Base-by-base conservation (phyloP, 352 stramenopile genomes). In the Pythium aristosporum region DNA sequence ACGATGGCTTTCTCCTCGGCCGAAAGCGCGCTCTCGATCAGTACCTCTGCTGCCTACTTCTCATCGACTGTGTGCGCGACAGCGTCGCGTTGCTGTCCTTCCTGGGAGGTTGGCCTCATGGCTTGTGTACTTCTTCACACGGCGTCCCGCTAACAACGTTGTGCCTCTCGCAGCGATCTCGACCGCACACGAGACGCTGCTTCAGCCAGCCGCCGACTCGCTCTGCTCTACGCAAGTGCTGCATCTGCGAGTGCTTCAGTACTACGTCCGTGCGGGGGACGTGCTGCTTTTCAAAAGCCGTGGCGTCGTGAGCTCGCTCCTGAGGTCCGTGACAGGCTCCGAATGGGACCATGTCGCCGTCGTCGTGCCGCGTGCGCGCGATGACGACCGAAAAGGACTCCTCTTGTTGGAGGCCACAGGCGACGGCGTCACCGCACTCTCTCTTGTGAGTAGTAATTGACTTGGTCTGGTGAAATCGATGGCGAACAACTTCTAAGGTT, bases 321-420 rank as follows among this genome's bases (percentile, higher is more conserved):
- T 88, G 61, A 69, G 81, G 71, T 80, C 75, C 2, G 28, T 59
- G 13, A 89, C 81, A 8, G 69, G 77, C 16, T 79, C 81, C 0
- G 75, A 90, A 68, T 90, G 81, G 81, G 81, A 90, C 37, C 81
- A 90, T 49, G 73, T 88, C 10, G 81, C 67, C 0, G 48, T 90
- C 5, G 74, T 90, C 34, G 74, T 88, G 20, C 59, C 58, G 2
- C 57, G 51, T 5, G 21, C 42, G 6, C 72, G 67, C 28, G 57
- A 67, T 11, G 20, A 60, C 23, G 63, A 61, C 18, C 57, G 23
- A 39, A 68, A 68, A 39, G 62, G 62, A 1, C 72, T 84, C n/a
- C 59, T 82, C 36, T 67, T 90, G 5, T 63, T 90, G 0, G 81
- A 90, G 37, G 81, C 79, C 16, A 90, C 81, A 9, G 77, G 81